Conservation (phyloP, 73 alveolate genomes). For the Paramecium sexaurelia region DNA sequence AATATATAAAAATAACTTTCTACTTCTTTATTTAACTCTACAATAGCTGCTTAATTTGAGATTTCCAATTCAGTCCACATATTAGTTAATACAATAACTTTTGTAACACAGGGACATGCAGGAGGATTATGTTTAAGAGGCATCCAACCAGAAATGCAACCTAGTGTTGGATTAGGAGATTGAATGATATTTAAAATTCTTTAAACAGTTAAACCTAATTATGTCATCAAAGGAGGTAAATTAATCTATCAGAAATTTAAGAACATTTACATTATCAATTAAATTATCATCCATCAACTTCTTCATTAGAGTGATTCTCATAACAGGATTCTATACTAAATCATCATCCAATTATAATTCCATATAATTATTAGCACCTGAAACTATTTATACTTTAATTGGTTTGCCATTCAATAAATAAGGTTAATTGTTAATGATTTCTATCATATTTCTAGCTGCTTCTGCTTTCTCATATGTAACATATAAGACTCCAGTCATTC, state of each 20-base stretch:
- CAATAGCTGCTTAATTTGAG: slow-evolving; percentile 37
- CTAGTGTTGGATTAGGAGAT: slow-evolving; percentile 55
- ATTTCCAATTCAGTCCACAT: slow-evolving; percentile 52
- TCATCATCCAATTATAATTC: slow-evolving; percentile 52
- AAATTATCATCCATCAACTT: slow-evolving; percentile 35
- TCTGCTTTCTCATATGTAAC: slow-evolving; percentile 50
- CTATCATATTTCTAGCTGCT: slow-evolving; percentile 52
- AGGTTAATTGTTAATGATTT: background rate
- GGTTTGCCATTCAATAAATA: slow-evolving; percentile 38
- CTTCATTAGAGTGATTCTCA: slow-evolving; percentile 19
- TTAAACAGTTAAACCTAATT: slow-evolving; percentile 48
- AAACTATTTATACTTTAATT: slow-evolving; percentile 11
- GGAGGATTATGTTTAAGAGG: slow-evolving; percentile 46
- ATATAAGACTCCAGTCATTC: slow-evolving; percentile 44
- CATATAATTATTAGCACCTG: slow-evolving; percentile 40
- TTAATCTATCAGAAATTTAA: background rate
- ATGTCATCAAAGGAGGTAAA: slow-evolving; percentile 39
- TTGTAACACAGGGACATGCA: slow-evolving; percentile 27
- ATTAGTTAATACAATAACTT: slow-evolving; percentile 10
- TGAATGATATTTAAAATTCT: slow-evolving; percentile 25
- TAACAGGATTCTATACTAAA: slow-evolving; percentile 39
- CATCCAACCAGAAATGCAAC: slow-evolving; percentile 51
- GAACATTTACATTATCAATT: slow-evolving; percentile 15
- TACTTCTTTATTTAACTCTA: slow-evolving; percentile 49
- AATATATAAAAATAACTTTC: background rate